Evolutionary conservation across 1,284 basidiomycete species (phyloP), one percentile per base, ranked within the genome.

Genomic region (Moniliella sp.): DNA sequence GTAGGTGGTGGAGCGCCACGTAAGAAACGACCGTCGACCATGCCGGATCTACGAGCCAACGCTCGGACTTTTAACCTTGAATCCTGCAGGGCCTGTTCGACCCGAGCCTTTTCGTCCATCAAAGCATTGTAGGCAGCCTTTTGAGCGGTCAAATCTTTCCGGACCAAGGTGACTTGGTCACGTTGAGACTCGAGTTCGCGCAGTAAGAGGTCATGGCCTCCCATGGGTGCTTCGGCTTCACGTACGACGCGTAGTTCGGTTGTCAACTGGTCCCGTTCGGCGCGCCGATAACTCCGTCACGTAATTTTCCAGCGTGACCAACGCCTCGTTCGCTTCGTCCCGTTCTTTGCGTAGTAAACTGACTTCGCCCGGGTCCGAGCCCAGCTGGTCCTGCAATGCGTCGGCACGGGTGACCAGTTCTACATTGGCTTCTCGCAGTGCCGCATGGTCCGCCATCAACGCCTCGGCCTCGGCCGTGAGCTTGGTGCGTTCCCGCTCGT

Each of bases 331-430:
- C 4, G 61, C 48, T 18, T 61, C 53, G 34, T 55, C 48, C 26
- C 61, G 37, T 35, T 63, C 59, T 3, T 34, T 35, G 1, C 72
- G 73, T 43, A 76, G 74, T 3, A 74, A 76, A 13, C 71, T 72
- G 46, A 79, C 74, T 46, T 74, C 68, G 27, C 45, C 42, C 7
- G 43, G 48, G 25, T 52, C 47, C 11, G 47, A 31, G 14, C 42
- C 45, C 3, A 35, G 9, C 39, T 38, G 17, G 30, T 11, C 17
- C 5, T 16, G 16, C 19, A 18, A 14, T 7, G 25, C 4, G 9
- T 25, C 19, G 1, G 12, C n/a, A 9, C 7, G 4, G 2, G 15
- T 31, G 4, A 7, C 18, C 3, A 11, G 12, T 14, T 25, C 30
- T 10, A 21, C n/a, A 15, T 18, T 31, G 5, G 40, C 39, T 27